Evolutionary conservation across 2,329 filamentous ascomycete genomes (phyloP).

Genomic region (Emmonsiellopsis sp.): DNA sequence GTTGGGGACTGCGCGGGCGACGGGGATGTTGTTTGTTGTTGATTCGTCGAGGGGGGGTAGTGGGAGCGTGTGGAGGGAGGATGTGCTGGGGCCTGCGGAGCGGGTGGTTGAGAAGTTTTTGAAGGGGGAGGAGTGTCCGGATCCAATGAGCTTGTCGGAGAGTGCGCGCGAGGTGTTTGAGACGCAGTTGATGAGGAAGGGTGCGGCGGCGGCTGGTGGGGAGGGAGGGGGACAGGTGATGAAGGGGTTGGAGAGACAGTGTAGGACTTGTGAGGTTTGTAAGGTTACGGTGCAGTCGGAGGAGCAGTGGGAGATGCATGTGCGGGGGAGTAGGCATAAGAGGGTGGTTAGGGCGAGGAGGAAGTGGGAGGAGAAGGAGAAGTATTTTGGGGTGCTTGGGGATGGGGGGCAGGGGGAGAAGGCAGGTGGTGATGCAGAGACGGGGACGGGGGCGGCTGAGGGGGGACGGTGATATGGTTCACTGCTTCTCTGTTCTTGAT

Average conservation of each 20-base stretch:
- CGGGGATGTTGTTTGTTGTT: slow-evolving; percentile 61
- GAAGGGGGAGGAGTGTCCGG: slow-evolving; percentile 43
- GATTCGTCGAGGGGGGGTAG: slow-evolving; percentile 60
- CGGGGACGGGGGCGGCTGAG: not conserved
- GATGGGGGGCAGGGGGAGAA: not conserved
- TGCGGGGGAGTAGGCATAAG: slow-evolving; percentile 48
- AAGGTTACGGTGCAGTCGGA: slow-evolving; percentile 39
- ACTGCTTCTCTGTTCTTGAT: too few species aligned
- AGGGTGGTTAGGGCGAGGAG: slow-evolving; percentile 36
- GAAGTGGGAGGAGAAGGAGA: slow-evolving; percentile 21
- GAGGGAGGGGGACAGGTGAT: not conserved
- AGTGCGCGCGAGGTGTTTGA: slow-evolving; percentile 49
- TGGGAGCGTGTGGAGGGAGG: slow-evolving; percentile 47
- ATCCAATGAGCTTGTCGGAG: slow-evolving; percentile 48
- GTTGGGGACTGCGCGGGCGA: slow-evolving; percentile 46
- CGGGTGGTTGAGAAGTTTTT: slow-evolving; percentile 57
- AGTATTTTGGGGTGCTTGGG: slow-evolving; percentile 18
- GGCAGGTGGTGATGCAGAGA: not conserved
- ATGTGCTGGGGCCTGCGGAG: slow-evolving; percentile 58
- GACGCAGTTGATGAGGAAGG: slow-evolving; percentile 43
- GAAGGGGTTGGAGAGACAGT: slow-evolving; percentile 14
- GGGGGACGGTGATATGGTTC: not conserved
- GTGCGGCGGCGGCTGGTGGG: not conserved
- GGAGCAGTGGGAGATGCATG: slow-evolving; percentile 43
- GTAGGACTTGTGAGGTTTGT: slow-evolving; percentile 59